phyloP scores from a whole-genome alignment of 2,329 filamentous ascomycete genomes.

The Hypoxylon sp. region DNA sequence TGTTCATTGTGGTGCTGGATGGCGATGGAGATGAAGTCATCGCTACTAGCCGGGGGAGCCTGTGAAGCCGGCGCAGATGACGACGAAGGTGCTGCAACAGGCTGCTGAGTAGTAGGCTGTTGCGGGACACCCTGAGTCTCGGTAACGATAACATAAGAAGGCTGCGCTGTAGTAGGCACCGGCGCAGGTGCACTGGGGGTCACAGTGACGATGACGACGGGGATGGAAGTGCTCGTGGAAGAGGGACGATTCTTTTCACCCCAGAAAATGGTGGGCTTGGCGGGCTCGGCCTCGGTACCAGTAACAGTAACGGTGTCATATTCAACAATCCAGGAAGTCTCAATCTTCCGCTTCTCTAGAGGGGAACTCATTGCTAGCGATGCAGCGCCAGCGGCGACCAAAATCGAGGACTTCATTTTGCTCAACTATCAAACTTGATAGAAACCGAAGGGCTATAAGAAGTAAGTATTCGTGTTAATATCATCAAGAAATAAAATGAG shows the following conservation, averaged over 20 bases:
- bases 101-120: conserved; percentile 24
- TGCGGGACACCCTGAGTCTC: conserved; percentile 26
- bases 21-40: conserved; percentile 59
- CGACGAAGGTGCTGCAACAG: not conserved
- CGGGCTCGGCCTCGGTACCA: conserved; percentile 40
- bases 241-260: conserved; percentile 35
- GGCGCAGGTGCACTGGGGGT: conserved; percentile 34
- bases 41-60: conserved; percentile 46
- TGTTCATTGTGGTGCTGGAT: conserved; percentile 88
- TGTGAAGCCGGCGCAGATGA: conserved; percentile 13
- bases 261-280: conserved; percentile 38
- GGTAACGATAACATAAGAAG: conserved; percentile 42
- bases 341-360: conserved; percentile 53
- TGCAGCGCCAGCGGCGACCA: conserved; percentile 56
- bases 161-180: conserved; percentile 18
- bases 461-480: conserved; percentile 28
- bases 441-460: conserved; percentile 33
- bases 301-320: conserved; percentile 58
- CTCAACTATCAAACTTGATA: conserved; percentile 26
- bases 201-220: conserved; percentile 46
- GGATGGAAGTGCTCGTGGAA: conserved; percentile 1
- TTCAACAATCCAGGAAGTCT: conserved; percentile 55
- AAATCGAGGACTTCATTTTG: conserved; percentile 60
- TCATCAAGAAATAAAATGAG: conserved; percentile 16
- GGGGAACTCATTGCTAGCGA: conserved; percentile 55